Base-by-base conservation (phyloP, 179 eudicot genomes). In the Corrigiola litoralis region DNA sequence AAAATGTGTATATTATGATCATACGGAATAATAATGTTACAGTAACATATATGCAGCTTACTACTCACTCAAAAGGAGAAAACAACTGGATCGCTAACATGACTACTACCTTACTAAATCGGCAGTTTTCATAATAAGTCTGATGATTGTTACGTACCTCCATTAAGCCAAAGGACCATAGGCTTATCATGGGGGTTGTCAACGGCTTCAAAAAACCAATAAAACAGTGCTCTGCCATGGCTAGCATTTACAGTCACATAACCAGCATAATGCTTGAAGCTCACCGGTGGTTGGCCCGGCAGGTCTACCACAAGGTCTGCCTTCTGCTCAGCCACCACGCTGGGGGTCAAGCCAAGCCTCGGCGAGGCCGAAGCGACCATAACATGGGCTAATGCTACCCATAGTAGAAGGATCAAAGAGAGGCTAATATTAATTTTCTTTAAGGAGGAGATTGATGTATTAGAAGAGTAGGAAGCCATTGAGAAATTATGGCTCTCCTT, bases 201-300 rank as follows among this genome's bases (percentile, higher is more conserved):
- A 2, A 56, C 64, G 44, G 97, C 97, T 74, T 90, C 97, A 72
- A 85, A 87, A 65, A 90, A 90, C 96, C 96, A 90, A 80, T 90
- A 90, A 48, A 90, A 90, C 68, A 90, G 82, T 79, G 95, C 97
- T 58, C 88, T 79, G 1, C 97, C 95, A 75, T 90, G 89, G 38
- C 66, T 82, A 64, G 77, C 78, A 71, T 90, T 88, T 1, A 88
- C 97, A 0, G 89, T 88, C 7, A 90, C 86, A 60, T 90, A 88
- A 1, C 97, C 97, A 0, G 97, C 86, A 63, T 84, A 88, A 45
- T 90, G 97, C 72, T 71, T 59, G 73, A 90, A 90, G 44, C 66
- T 53, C 47, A 88, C 95, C 45, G 23, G 69, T 8, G 97, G 97
- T 71, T 88, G 90, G 0, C 97, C 95, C 0, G 97, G 97, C 6